phyloP scores from a whole-genome alignment of 805 yeast genomes.

The Starmerella bombicola region DNA sequence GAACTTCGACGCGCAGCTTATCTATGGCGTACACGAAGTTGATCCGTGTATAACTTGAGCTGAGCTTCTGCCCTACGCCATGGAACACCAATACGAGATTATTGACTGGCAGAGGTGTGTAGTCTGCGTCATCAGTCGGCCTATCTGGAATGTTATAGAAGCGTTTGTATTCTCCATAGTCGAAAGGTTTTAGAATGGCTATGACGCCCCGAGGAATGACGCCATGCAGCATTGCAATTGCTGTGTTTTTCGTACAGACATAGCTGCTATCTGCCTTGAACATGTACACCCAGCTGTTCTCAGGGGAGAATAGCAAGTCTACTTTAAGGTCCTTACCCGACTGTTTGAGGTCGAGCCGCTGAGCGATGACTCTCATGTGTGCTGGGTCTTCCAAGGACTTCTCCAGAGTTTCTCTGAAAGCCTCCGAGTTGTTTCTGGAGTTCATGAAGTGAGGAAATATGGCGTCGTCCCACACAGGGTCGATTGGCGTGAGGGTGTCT shows the following conservation, averaged over 20 bases:
- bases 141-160: constrained; percentile 23
- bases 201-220: constrained; percentile 12
- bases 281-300: constrained; percentile 17
- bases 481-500: constrained; percentile 28
- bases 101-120: constrained; percentile 33
- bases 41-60: constrained; percentile 63
- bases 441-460: constrained; percentile 24
- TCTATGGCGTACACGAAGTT: constrained; percentile 66
- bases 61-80: constrained; percentile 87
- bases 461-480: constrained; percentile 25
- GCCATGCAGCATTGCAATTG: constrained; percentile 12
- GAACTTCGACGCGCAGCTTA: constrained; percentile 28
- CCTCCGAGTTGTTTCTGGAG: constrained; percentile 21
- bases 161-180: constrained; percentile 27
- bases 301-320: constrained; percentile 26
- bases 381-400: constrained; percentile 23
- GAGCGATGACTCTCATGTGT: constrained; percentile 21
- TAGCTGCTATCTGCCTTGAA: constrained; percentile 16
- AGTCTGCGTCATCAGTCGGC: constrained; percentile 22
- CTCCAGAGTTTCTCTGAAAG: constrained; percentile 11
- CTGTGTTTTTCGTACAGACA: constrained; percentile 8
- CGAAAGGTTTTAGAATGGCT: constrained; percentile 21
- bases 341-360: constrained; percentile 19
- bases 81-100: constrained; percentile 74
- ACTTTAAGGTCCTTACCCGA: constrained; percentile 14